phyloP scores from a whole-genome alignment of 768 basidiomycete species.

The Leccinellum albellum region DNA sequence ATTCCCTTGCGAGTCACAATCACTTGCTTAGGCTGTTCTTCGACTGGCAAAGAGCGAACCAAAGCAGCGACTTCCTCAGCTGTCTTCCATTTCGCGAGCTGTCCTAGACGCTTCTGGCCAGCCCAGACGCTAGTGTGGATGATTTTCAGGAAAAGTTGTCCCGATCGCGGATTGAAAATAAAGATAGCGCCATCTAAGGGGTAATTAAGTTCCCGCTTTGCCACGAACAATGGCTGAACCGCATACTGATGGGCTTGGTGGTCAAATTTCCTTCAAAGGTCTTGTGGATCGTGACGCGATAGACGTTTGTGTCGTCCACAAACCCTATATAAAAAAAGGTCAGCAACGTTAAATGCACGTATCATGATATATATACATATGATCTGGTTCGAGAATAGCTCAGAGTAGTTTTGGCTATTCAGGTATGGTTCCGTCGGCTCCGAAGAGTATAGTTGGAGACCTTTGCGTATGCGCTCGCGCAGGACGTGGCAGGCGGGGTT shows the following conservation, averaged over 20 bases:
- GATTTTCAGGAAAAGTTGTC: conserved; percentile 97
- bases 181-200: conserved; percentile 85
- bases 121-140: conserved; percentile 99
- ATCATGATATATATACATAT: conserved; percentile 56
- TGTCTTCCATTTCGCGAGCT: conserved; percentile 99
- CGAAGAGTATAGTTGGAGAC: conserved; percentile 96
- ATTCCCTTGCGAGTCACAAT: conserved; percentile 99
- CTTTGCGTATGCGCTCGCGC: conserved; percentile 98
- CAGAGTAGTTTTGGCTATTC: conserved; percentile 97
- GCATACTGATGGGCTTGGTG: conserved; percentile 93
- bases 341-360: conserved; percentile 2
- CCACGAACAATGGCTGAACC: not conserved
- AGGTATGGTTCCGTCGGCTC: conserved; percentile 99
- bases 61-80: conserved; percentile 99
- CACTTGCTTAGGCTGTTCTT: conserved; percentile 99
- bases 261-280: conserved; percentile 99
- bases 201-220: not conserved
- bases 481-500: conserved; percentile 97
- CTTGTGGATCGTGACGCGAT: conserved; percentile 98
- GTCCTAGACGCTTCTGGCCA: conserved; percentile 98
- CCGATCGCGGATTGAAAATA: conserved; percentile 99
- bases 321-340: conserved; percentile 63
- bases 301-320: conserved; percentile 99
- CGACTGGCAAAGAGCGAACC: conserved; percentile 96
- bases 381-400: conserved; percentile 97